Evolutionary conservation across 2,329 filamentous ascomycete species (phyloP).

Genomic region (Tothia fuscella): DNA sequence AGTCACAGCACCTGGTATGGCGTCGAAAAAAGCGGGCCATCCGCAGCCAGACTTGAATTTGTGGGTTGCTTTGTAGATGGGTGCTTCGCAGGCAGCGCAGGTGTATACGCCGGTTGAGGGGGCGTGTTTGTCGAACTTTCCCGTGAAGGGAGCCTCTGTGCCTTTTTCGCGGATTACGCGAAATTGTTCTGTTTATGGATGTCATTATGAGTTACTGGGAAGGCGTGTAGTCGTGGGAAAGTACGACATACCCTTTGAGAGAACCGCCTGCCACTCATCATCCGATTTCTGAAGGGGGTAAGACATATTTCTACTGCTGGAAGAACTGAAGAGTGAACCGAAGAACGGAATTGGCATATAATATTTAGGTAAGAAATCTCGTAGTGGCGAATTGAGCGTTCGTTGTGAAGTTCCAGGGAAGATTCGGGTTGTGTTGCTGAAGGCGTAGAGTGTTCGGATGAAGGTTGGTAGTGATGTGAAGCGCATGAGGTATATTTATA

Average conservation of each 20-base stretch:
- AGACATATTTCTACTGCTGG: conserved; percentile 44
- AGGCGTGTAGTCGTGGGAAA: conserved; percentile 3
- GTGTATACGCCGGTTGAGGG: conserved; percentile 66
- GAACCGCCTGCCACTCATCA: conserved; percentile 79
- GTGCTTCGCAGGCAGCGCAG: conserved; percentile 75
- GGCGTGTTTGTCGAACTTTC: conserved; percentile 80
- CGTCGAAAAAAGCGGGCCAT: conserved; percentile 97
- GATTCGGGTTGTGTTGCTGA: conserved; percentile 2
- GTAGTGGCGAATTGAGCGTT: background rate
- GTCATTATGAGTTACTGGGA: conserved; percentile 27
- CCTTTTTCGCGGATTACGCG: conserved; percentile 84
- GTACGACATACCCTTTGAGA: conserved; percentile 50
- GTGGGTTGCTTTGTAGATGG: conserved; percentile 83
- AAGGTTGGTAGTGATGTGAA: background rate
- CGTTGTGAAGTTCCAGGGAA: background rate
- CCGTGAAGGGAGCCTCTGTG: conserved; percentile 70
- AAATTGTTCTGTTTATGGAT: conserved; percentile 15
- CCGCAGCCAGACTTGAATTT: conserved; percentile 96
- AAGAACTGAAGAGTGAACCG: conserved; percentile 55
- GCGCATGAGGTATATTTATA: conserved; percentile 8
- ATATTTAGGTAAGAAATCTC: conserved; percentile 7
- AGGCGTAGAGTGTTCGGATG: background rate
- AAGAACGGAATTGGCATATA: conserved; percentile 76
- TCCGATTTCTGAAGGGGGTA: conserved; percentile 72
- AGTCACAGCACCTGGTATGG: conserved; percentile 78